Percentiles rank a stretch among this genome's conserved stretches.
Evolutionary conservation across 2,329 filamentous ascomycete species (phyloP).

Genomic region (Fusarium denticulatum): DNA sequence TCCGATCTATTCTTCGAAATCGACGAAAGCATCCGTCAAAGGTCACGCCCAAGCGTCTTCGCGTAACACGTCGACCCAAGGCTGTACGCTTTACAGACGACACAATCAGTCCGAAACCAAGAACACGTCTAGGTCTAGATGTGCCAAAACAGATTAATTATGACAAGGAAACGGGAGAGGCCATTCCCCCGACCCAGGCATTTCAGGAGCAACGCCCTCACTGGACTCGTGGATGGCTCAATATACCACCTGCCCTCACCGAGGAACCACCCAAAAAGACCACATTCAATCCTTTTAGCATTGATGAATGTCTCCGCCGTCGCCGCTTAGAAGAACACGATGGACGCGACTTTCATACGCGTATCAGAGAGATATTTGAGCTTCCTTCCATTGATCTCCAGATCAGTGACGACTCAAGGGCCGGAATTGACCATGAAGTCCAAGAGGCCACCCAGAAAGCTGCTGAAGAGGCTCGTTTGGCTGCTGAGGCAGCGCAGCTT

Average conservation of each 20-base stretch:
- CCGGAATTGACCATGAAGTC: conserved; percentile 39
- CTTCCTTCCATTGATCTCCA: conserved; percentile 42
- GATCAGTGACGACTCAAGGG: conserved; percentile 45
- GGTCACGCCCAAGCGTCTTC: conserved; percentile 41
- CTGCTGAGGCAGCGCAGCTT: conserved; percentile 39
- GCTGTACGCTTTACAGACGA: conserved; percentile 46
- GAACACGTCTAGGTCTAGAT: conserved; percentile 42
- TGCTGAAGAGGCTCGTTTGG: conserved; percentile 42
- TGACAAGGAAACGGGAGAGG: conserved; percentile 4
- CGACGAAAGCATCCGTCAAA: conserved; percentile 31
- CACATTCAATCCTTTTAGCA: not conserved
- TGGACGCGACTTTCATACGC: conserved; percentile 21
- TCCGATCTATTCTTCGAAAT: conserved; percentile 46
- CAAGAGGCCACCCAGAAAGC: conserved; percentile 38
- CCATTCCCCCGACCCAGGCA: not conserved
- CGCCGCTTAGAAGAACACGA: conserved; percentile 12
- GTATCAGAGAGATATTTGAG: conserved; percentile 42
- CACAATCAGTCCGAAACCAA: conserved; percentile 41
- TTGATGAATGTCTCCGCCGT: conserved; percentile 1
- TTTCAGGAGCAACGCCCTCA: conserved; percentile 23
- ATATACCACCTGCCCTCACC: not conserved
- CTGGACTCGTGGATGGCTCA: conserved; percentile 23
- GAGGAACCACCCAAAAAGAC: conserved; percentile 6
- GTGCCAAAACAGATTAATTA: conserved; percentile 28
- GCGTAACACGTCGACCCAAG: conserved; percentile 40